Evolutionary conservation across 176 grass and related monocot species (phyloP).

Genomic region (Elaeis guineensis): DNA sequence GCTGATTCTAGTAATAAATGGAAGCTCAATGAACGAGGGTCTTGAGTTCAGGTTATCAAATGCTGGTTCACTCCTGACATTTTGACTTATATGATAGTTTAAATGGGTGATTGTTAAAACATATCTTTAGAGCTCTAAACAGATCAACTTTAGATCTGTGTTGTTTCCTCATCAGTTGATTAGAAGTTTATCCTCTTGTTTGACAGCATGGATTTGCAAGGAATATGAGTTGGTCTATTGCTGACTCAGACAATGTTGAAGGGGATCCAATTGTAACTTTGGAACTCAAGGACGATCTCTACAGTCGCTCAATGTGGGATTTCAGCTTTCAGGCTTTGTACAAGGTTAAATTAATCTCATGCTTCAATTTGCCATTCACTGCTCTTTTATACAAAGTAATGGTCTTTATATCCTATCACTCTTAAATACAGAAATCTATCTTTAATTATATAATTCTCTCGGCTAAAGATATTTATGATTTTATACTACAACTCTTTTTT

Average conservation of each 20-base stretch:
- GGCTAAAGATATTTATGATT: too few species aligned
- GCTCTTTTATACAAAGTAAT: background rate
- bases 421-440: too few species aligned
- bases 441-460: too few species aligned
- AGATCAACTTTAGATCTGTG: background rate
- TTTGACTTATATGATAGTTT: background rate
- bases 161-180: conserved; percentile 3
- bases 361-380: background rate
- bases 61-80: background rate
- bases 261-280: conserved; percentile 67
- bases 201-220: conserved; percentile 88
- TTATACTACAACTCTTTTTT: too few species aligned
- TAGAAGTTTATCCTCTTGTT: conserved; percentile 2
- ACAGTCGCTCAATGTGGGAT: conserved; percentile 98
- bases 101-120: background rate
- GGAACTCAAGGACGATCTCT: conserved; percentile 77
- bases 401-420: too few species aligned
- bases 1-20: too few species aligned
- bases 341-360: conserved; percentile 42
- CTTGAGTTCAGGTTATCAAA: background rate
- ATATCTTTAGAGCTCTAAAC: background rate
- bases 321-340: conserved; percentile 93
- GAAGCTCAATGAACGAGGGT: too few species aligned
- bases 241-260: conserved; percentile 59
- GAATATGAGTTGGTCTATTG: conserved; percentile 88